These are phyloP conservation scores for Diplodia corticola DNA, from an alignment of 2,329 filamentous ascomycete species.

Conservation along the genomic window DNA sequence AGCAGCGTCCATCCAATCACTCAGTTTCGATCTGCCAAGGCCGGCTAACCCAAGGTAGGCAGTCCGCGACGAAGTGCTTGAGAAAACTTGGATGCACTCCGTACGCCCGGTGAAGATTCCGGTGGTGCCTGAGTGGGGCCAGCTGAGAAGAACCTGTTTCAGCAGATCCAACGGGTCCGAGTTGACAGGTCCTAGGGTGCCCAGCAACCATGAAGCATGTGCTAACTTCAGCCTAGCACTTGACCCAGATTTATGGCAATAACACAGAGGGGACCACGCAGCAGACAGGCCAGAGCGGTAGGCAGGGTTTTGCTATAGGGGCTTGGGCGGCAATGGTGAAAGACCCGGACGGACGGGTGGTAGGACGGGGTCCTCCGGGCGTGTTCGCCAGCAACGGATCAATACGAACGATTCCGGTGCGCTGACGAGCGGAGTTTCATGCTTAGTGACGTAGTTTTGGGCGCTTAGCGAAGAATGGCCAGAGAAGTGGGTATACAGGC, in stretches of 20 bases:
- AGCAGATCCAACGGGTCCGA: not conserved
- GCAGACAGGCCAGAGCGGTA: not conserved
- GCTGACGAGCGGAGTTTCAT: not conserved
- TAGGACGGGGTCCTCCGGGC: not conserved
- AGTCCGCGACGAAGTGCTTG: constrained; percentile 5
- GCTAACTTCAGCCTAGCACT: not conserved
- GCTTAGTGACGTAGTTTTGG: not conserved
- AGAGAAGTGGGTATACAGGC: constrained; percentile 6
- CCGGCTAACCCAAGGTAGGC: not conserved
- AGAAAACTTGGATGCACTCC: not conserved
- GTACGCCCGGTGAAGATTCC: not conserved
- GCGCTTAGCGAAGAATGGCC: not conserved
- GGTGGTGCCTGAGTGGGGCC: constrained; percentile 12
- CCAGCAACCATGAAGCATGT: not conserved
- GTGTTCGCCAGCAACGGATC: not conserved
- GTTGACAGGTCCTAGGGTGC: not conserved
- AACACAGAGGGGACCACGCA: not conserved
- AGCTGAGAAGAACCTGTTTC: constrained; percentile 1
- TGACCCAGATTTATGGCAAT: not conserved
- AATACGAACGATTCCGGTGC: constrained; percentile 2
- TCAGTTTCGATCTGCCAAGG: constrained; percentile 15
- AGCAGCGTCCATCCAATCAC: constrained; percentile 5
- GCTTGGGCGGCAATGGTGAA: not conserved
- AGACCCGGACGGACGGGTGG: not conserved
- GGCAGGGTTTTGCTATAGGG: not conserved